A percentile compares a stretch with the other conserved stretches of the same genome.
phyloP scores from a whole-genome alignment of 108 stramenopile genomes.

The Fragilaria radians region DNA sequence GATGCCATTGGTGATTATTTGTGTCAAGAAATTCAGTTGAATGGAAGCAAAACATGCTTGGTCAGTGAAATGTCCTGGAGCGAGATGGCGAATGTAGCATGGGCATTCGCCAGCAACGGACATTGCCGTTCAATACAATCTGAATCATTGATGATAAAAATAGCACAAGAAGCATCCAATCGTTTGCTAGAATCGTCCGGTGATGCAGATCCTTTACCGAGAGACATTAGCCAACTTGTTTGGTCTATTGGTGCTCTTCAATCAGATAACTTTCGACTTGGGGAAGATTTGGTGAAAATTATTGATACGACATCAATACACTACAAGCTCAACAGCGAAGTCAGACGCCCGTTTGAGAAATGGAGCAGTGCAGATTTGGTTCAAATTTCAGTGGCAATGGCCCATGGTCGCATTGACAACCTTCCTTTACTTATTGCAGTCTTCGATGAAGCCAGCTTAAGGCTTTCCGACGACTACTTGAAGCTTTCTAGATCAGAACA shows the following conservation, averaged over 20 bases:
- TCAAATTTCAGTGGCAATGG: slow-evolving; percentile 54
- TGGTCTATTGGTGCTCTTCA: slow-evolving; percentile 76
- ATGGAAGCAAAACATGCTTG: slow-evolving; percentile 38
- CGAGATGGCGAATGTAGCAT: slow-evolving; percentile 69
- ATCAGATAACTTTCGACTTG: slow-evolving; percentile 59
- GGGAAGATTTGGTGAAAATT: slow-evolving; percentile 47
- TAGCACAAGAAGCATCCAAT: slow-evolving; percentile 44
- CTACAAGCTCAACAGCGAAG: slow-evolving; percentile 14
- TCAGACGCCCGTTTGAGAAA: slow-evolving; percentile 28
- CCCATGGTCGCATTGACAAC: slow-evolving; percentile 73
- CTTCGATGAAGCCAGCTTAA: slow-evolving; percentile 66
- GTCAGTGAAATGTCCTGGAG: no score
- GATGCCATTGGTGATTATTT: slow-evolving; percentile 58
- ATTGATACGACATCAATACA: slow-evolving; percentile 48
- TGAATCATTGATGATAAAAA: slow-evolving; percentile 32
- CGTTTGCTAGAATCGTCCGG: slow-evolving; percentile 7
- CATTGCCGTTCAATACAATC: slow-evolving; percentile 36
- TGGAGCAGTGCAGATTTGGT: slow-evolving; percentile 73
- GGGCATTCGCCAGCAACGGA: slow-evolving; percentile 75
- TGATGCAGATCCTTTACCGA: slow-evolving; percentile 23
- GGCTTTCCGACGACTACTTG: slow-evolving; percentile 34
- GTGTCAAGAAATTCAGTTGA: slow-evolving; percentile 29
- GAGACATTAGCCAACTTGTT: slow-evolving; percentile 64
- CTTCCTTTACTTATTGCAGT: slow-evolving; percentile 34
- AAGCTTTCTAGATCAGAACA: background rate